phyloP scores from a whole-genome alignment of 176 grass and related monocot genomes.

The Triticum urartu region DNA sequence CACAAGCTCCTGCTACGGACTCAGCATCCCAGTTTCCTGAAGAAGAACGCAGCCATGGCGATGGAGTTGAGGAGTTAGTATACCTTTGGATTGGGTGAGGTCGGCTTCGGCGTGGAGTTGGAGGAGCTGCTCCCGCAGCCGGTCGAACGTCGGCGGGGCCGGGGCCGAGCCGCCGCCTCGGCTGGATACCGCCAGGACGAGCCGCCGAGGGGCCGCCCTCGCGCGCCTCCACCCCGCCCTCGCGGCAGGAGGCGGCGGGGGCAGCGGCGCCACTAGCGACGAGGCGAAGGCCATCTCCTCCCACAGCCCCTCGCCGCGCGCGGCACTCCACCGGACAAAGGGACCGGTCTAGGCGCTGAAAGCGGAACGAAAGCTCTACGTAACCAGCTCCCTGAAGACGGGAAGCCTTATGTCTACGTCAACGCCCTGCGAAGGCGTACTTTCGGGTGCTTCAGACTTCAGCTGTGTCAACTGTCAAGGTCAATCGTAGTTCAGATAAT shows the following conservation, averaged over 20 bases:
- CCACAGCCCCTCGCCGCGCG: background rate
- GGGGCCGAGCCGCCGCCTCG: background rate
- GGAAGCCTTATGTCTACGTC: fast-evolving
- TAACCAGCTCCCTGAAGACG: background rate
- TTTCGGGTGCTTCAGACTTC: no score
- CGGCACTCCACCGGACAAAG: background rate
- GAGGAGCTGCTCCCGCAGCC: constrained; percentile 69
- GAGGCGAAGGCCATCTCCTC: constrained; percentile 39
- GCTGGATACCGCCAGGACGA: constrained; percentile 20
- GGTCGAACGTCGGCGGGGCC: constrained; percentile 23
- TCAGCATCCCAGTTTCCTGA: background rate
- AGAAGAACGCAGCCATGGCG: background rate
- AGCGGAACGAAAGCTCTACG: fast-evolving
- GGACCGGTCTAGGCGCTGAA: background rate
- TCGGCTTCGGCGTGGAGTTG: constrained; percentile 77
- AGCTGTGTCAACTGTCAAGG: no score
- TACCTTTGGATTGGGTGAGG: constrained; percentile 79
- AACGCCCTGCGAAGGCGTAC: no score
- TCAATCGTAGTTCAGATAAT: background rate
- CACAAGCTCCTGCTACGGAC: background rate
- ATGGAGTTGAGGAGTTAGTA: background rate
- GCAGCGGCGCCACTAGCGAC: constrained; percentile 9
- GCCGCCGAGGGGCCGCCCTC: background rate
- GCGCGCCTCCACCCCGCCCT: background rate
- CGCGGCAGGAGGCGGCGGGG: background rate